Evolutionary conservation across 495 filamentous ascomycete species (phyloP), one percentile per base, ranked within the genome.

Genomic region (Xylaria nigripes): DNA sequence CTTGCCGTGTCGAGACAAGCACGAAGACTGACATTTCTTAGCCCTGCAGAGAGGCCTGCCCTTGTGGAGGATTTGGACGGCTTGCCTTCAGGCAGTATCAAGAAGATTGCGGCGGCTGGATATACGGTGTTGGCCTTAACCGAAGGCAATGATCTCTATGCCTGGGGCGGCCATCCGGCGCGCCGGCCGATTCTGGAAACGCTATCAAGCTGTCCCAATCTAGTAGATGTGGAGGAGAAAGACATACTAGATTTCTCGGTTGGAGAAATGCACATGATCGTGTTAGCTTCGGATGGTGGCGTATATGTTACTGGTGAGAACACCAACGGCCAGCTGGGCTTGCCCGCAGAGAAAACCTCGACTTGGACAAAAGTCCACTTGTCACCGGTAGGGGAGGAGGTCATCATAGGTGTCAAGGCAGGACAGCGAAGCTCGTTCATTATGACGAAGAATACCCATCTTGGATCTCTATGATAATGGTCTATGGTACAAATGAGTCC

Each of bases 241-340:
- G 57, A 72, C 51, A 68, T 86, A 16, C 57, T 72, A 4, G 82
- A 86, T 61, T 73, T 82, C 3, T 81, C 69, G 0, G 68, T 86
- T 5, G 86, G 86, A 13, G 69, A 70, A 36, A 70, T 67, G 22
- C 83, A 86, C 66, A 63, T 84, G 10, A 62, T 84, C 21, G 81
- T 72, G 10, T 62, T 87, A 32, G 79, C 72, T 1, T 64, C 59
- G 4, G 70, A 71, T 1, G 73, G 75, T 13, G 67, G 72, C 24
- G 65, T 86, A 9, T 88, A 74, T 60, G 76, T 69, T 19, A 70
- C 76, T 22, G 85, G 86, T 3, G 64, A 71, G 29, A 78, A 77
- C 32, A 50, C 61, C 13, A 80, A 76, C 60, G 83, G 86, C 1
- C 85, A 88, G 64, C 68, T 83, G 10, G 83, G 83, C 2, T 52